Base-by-base conservation (phyloP, 2,329 filamentous ascomycete genomes). In the Ceratocystis smalleyi region DNA sequence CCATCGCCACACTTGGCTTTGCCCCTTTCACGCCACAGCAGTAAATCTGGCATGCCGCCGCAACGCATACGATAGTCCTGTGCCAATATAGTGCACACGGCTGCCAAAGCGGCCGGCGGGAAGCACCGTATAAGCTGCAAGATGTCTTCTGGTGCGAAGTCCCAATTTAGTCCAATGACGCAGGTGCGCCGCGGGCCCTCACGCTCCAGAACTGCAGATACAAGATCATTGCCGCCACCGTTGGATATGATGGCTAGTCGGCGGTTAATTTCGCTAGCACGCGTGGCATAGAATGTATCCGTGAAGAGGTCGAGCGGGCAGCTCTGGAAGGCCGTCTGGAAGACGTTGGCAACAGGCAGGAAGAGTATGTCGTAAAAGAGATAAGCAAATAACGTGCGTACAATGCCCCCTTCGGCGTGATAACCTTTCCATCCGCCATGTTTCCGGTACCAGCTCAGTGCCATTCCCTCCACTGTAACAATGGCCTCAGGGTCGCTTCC, bases 291-390 rank as follows among this genome's bases (percentile, higher is more conserved):
- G 76, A 99, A 99, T 2, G 88, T 85, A 72, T 99, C 94, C 0
- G 91, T 96, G 72, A 95, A 88, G 5, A 99, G 77, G 73, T 99
- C 94, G 2, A 99, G 77, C 0, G 94, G 94, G 71, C 90, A 96
- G 0, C 90, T 95, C 74, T 99, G 94, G 72, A 89, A 99, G 0
- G 87, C 83, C 5, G 94, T 99, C 73, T 97, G 92, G 74, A 99
- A 99, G 64, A 99, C 92, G 70, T 97, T 96, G 30, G 94, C 92
- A 4, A 97, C 83, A 73, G 95, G 96, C 30, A 90, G 79, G 75
- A 97, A 97, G 5, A 99, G 77, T 27, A 97, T 83, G 73, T 99
- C 92, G 77, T 86, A 94, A 77, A 97, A 96, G 19, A 99, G 82
- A 71, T 94, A 92, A 15, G 85, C 87, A 74, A 91, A 91, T 30